Conservation (phyloP, 2,329 filamentous ascomycete species). For the Dactylellina sp. region DNA sequence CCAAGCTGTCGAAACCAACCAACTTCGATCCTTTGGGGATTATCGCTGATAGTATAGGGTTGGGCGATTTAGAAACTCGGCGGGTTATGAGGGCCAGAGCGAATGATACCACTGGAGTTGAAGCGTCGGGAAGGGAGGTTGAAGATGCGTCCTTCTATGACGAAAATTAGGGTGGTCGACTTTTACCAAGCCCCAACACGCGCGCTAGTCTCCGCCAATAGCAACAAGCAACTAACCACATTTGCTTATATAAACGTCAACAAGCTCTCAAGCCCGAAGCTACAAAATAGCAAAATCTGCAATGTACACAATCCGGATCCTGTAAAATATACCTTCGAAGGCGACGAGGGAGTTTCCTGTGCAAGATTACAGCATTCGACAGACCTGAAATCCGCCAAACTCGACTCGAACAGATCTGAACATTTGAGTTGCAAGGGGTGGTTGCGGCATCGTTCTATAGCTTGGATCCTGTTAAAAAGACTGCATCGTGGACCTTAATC, state of each 20-base stretch:
- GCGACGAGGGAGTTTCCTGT: neutral
- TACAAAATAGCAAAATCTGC: constrained; percentile 10
- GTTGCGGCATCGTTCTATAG: no score
- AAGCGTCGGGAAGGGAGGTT: constrained; percentile 8
- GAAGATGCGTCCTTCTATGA: constrained; percentile 23
- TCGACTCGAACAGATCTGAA: no score
- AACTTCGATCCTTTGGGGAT: neutral
- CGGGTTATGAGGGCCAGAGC: neutral
- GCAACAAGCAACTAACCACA: neutral
- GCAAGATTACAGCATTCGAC: neutral
- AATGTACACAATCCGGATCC: neutral
- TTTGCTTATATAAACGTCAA: neutral
- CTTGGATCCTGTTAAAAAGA: no score
- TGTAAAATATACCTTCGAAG: neutral
- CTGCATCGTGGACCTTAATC: no score
- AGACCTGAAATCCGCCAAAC: neutral
- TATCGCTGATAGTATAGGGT: neutral
- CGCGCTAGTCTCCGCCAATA: constrained; percentile 2
- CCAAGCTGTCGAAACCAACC: neutral
- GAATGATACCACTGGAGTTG: constrained; percentile 6
- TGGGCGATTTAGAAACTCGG: constrained; percentile 1
- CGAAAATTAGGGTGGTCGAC: constrained; percentile 47
- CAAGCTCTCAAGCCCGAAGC: neutral
- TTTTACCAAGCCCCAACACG: constrained; percentile 34
- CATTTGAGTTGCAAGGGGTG: no score